Evolutionary conservation across 495 filamentous ascomycete species (phyloP).

Genomic region (Bacidia gigantensis): DNA sequence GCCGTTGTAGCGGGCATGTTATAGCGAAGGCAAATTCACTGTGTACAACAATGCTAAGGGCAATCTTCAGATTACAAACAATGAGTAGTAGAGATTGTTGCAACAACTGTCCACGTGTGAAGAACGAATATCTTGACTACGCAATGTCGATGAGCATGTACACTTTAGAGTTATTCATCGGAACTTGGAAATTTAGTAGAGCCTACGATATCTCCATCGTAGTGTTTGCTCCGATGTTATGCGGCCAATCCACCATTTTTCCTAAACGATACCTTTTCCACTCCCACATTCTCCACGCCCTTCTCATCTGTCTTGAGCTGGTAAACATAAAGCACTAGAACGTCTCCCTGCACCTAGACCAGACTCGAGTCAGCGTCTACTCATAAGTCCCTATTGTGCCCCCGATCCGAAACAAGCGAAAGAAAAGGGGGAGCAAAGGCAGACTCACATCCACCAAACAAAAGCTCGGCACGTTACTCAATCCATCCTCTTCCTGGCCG

Average conservation of each 20-base stretch:
- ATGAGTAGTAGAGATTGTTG: no score
- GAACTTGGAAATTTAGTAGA: no score
- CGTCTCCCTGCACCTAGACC: constrained; percentile 85
- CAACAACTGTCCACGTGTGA: no score
- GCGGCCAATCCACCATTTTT: constrained; percentile 43
- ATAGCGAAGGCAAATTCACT: no score
- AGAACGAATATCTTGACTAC: no score
- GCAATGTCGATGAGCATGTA: no score
- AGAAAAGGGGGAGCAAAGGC: no score
- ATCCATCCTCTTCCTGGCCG: constrained; percentile 53
- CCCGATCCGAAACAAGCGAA: background rate
- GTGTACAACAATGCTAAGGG: no score
- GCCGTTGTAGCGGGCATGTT: no score
- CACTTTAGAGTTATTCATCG: no score
- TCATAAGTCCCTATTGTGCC: background rate
- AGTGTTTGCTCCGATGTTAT: constrained; percentile 4
- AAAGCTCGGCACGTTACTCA: constrained; percentile 69
- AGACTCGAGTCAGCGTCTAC: constrained; percentile 1
- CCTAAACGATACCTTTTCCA: constrained; percentile 96
- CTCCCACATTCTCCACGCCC: constrained; percentile 80
- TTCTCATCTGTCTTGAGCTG: constrained; percentile 82
- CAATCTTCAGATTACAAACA: no score
- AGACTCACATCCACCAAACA: constrained; percentile 94
- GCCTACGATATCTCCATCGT: no score
- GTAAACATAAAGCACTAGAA: constrained; percentile 94